Base-by-base conservation (phyloP, 805 yeast species). In the Metschnikowia lochheadii region DNA sequence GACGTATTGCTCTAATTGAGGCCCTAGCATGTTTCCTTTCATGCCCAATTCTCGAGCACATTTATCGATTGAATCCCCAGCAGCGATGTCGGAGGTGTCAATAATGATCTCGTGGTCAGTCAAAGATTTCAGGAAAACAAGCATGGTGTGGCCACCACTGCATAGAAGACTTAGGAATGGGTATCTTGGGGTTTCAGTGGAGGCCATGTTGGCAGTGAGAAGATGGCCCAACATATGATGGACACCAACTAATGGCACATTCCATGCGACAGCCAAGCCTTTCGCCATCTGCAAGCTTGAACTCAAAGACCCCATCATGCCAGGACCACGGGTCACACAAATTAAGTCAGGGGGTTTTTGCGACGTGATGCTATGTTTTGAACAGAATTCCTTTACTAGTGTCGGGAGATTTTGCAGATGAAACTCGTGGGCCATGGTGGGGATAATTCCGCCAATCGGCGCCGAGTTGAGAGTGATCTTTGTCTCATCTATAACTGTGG, bases 171-270 rank as follows among this genome's bases (percentile, higher is more conserved):
- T 87, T 14, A 89, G 58, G 56, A 87, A 89, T 2, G 95, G 95
- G 57, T 72, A 86, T 15, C 63, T 47, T 11, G 50, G 44, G 15
- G 31, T 8, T 15, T 52, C 46, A 14, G 21, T 32, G 3, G 32
- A 40, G 6, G 37, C n/a, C 34, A 73, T 57, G 17, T 58, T 61
- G 0, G 75, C 65, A 0, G 88, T 75, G 29, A 94, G 65, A 5
- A 94, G 70, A 69, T 94, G 99, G 0, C 96, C 99, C 44, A 92
- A 73, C 99, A 94, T 92, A 62, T 94, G 99, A 64, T 94, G 96
- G 0, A 92, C 96, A 0, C 97, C 98, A 1, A 94, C 72, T 17
- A 89, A 61, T 0, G 97, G 97, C 6, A 73, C 78, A 13, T 78
- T 65, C 85, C 89, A 86, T 0, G 91, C 97, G 0, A 86, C 69